Percentiles rank a stretch among this genome's conserved stretches.
Evolutionary conservation across 352 stramenopile genomes (phyloP).

Genomic region (Blastocystis sp.): DNA sequence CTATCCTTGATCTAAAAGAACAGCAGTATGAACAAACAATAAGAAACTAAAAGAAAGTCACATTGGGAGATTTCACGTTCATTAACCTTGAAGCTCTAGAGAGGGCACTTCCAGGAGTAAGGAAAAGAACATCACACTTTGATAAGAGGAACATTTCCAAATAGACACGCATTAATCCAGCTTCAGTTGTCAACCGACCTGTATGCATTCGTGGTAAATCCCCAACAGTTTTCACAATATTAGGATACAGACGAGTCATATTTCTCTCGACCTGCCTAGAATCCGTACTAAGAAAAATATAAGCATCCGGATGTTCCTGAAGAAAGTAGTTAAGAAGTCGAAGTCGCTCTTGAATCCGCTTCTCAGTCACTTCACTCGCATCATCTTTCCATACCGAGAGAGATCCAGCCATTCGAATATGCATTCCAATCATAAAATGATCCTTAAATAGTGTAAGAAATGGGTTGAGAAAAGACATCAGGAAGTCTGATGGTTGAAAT

Average conservation of each 20-base stretch:
- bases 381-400: not conserved
- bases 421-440: constrained; percentile 15
- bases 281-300: not conserved
- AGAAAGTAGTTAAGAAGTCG: not conserved
- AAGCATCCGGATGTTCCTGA: not conserved
- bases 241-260: not conserved
- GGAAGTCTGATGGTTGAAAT: not conserved
- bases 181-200: not conserved
- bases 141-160: not conserved
- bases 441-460: not conserved
- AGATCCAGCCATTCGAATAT: not conserved
- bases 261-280: not conserved
- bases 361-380: not conserved
- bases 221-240: not conserved
- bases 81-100: not conserved
- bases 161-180: not conserved
- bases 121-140: constrained; percentile 12
- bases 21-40: constrained; percentile 1
- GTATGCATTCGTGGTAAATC: constrained; percentile 10
- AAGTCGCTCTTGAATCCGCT: not conserved
- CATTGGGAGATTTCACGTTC: not conserved
- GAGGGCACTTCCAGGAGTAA: not conserved
- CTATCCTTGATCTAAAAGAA: not conserved
- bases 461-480: not conserved
- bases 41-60: not conserved